These are phyloP conservation scores for Secale cereale DNA, from an alignment of 176 grass and related monocot genomes.

Conservation along the genomic window DNA sequence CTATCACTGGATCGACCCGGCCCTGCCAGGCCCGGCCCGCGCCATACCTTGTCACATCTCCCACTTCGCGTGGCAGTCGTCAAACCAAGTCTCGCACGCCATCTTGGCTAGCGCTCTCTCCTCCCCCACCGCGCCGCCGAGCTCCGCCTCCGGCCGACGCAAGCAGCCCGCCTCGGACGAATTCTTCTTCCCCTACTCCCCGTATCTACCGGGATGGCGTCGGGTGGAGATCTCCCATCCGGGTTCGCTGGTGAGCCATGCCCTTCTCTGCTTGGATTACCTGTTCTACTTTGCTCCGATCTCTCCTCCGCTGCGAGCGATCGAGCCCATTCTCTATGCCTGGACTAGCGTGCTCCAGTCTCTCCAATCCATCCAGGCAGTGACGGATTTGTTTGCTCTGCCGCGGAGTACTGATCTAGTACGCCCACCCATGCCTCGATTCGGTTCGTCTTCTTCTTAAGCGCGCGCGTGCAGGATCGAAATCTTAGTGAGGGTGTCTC, in stretches of 20 bases:
- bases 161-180: not conserved
- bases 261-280: slow-evolving; percentile 1
- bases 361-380: not conserved
- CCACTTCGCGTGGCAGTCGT: not conserved
- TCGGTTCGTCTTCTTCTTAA: not conserved
- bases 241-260: not conserved
- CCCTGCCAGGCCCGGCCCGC: not conserved
- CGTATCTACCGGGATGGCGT: not conserved
- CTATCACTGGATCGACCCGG: not conserved
- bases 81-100: slow-evolving; percentile 13
- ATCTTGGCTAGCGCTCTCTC: not conserved
- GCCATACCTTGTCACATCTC: not conserved
- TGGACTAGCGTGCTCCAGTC: not conserved
- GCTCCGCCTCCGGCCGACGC: not conserved
- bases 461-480: not conserved
- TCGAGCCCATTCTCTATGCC: not conserved
- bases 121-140: not conserved
- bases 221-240: not conserved
- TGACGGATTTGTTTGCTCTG: not conserved
- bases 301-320: not conserved
- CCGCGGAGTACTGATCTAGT: not conserved
- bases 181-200: not conserved
- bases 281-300: not conserved
- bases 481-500: not conserved
- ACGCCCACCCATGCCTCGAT: not conserved